Evolutionary conservation across 2,329 filamentous ascomycete species (phyloP).

Genomic region (Monosporascus sp.): DNA sequence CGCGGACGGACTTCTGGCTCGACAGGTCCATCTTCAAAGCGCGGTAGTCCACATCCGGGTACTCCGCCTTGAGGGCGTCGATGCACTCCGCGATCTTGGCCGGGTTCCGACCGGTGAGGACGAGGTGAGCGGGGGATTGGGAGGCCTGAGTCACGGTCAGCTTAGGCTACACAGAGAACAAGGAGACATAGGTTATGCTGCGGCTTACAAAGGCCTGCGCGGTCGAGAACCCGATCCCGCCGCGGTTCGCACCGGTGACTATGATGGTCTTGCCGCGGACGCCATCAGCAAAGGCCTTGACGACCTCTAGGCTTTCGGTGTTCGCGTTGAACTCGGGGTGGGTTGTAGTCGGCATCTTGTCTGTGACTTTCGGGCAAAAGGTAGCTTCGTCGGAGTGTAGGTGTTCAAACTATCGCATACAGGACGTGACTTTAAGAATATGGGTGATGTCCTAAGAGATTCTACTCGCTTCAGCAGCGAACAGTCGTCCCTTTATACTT

Average conservation of each 20-base stretch:
- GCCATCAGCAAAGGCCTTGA: constrained; percentile 27
- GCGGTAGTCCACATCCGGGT: constrained; percentile 25
- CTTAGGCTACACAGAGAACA: background rate
- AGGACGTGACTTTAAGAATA: background rate
- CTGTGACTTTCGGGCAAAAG: background rate
- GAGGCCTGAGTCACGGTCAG: constrained; percentile 17
- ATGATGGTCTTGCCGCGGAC: constrained; percentile 33
- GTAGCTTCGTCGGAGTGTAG: background rate
- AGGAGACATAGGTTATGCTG: background rate
- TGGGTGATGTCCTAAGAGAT: background rate
- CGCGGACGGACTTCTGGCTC: constrained; percentile 30
- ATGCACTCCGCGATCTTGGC: constrained; percentile 27
- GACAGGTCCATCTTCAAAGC: constrained; percentile 34
- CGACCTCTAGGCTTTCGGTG: constrained; percentile 35
- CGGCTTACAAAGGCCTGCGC: constrained; percentile 30
- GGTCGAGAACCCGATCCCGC: constrained; percentile 30
- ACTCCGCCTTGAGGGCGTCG: constrained; percentile 21
- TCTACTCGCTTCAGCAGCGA: background rate
- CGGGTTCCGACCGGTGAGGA: constrained; percentile 29
- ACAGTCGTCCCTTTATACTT: background rate
- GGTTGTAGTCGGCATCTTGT: constrained; percentile 25
- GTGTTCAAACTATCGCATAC: background rate
- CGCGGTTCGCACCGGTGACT: constrained; percentile 31
- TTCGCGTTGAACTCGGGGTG: constrained; percentile 28
- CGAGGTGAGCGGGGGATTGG: constrained; percentile 27